Conservation (phyloP, 768 basidiomycete species). For the Cyclocybe aegerita region DNA sequence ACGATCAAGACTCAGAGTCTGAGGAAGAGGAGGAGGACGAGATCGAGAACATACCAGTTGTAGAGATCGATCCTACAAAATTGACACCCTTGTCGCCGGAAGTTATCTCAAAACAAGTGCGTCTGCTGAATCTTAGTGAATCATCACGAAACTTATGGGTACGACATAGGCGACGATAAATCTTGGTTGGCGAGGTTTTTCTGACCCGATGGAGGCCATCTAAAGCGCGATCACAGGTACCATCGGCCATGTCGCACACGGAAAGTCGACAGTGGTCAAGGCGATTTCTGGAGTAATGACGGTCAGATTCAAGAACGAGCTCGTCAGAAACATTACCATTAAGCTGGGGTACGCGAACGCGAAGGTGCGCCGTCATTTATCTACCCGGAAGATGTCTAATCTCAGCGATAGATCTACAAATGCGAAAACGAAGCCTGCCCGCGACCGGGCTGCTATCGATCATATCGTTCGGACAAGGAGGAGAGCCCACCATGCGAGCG, state of each 20-base stretch:
- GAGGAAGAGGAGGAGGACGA: constrained; percentile 66
- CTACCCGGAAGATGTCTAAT: constrained; percentile 11
- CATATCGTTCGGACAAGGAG: constrained; percentile 93
- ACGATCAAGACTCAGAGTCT: constrained; percentile 66
- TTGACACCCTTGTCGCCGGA: constrained; percentile 88
- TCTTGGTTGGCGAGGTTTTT: constrained; percentile 54
- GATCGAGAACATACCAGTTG: constrained; percentile 53
- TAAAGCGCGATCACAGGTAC: constrained; percentile 58
- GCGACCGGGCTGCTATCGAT: constrained; percentile 90
- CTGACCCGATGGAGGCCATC: background rate
- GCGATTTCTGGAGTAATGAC: constrained; percentile 99
- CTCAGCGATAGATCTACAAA: constrained; percentile 81
- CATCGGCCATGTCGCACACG: constrained; percentile 98
- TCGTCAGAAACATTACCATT: constrained; percentile 98
- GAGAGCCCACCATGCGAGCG: constrained; percentile 92
- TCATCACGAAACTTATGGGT: background rate
- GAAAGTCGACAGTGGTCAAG: constrained; percentile 95
- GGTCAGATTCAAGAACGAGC: constrained; percentile 98
- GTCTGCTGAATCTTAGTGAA: constrained; percentile 18
- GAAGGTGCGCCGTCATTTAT: constrained; percentile 58
- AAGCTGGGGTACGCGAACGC: constrained; percentile 99
- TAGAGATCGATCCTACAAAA: constrained; percentile 79
- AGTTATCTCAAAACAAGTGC: constrained; percentile 88
- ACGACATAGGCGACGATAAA: constrained; percentile 84
- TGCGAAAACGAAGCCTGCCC: constrained; percentile 94